Percentiles rank a stretch among this genome's conserved stretches.
Evolutionary conservation across 2,329 filamentous ascomycete species (phyloP).

Genomic region (Colletotrichum tamarilloi): DNA sequence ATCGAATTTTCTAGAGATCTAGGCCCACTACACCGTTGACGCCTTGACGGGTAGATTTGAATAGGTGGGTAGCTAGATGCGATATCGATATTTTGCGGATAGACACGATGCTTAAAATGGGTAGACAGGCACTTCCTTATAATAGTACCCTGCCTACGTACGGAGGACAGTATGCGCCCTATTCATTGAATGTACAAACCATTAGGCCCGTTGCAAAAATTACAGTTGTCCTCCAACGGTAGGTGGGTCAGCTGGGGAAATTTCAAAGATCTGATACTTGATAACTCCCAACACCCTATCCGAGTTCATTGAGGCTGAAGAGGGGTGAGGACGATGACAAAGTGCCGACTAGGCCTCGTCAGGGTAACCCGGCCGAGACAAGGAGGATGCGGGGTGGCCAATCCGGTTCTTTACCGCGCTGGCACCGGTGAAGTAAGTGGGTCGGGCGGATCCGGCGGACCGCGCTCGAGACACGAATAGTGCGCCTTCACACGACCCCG

Average conservation of each 20-base stretch:
- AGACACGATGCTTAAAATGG: too few relatives aligned
- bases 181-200: too few relatives aligned
- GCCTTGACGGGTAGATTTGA: too few relatives aligned
- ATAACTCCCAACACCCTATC: neutral
- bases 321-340: neutral
- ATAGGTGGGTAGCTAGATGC: too few relatives aligned
- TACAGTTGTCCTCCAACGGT: neutral
- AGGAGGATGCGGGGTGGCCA: slow-evolving; percentile 4
- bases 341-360: neutral
- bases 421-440: slow-evolving; percentile 1
- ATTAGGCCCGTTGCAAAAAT: too few relatives aligned
- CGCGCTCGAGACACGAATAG: slow-evolving; percentile 18
- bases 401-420: slow-evolving; percentile 26
- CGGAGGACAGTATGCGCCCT: too few relatives aligned
- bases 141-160: too few relatives aligned
- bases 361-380: slow-evolving; percentile 2
- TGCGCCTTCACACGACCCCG: neutral
- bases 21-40: too few relatives aligned
- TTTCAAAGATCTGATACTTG: neutral
- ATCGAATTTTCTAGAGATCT: too few relatives aligned
- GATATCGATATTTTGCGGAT: too few relatives aligned
- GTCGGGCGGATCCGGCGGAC: slow-evolving; percentile 20
- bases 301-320: neutral
- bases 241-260: neutral
- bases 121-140: too few relatives aligned